Conservation (phyloP, 805 yeast species). For the Limtongia smithiae region DNA sequence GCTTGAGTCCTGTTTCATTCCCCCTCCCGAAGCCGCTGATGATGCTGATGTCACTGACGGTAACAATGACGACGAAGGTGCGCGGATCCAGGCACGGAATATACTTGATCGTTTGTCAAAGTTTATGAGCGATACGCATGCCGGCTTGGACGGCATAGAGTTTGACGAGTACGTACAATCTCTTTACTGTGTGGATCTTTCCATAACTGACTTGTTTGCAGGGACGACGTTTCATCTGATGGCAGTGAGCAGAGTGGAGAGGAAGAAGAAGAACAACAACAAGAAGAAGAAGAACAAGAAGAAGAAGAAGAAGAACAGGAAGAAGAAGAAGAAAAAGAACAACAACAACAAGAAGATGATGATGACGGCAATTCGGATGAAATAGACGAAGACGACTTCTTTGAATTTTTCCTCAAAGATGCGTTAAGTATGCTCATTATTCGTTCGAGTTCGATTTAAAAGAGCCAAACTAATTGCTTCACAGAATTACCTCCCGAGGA, state of each 20-base stretch:
- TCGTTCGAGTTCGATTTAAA: not conserved
- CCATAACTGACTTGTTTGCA: conserved; percentile 1
- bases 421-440: conserved; percentile 40
- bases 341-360: conserved; percentile 18
- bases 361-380: conserved; percentile 18
- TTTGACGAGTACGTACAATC: conserved; percentile 20
- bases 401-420: conserved; percentile 57
- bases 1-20: too few relatives aligned
- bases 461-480: not conserved
- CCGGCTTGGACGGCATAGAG: conserved; percentile 27
- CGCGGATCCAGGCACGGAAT: conserved; percentile 6
- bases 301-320: conserved; percentile 4
- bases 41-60: too few relatives aligned
- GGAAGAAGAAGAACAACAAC: conserved; percentile 29
- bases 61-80: conserved; percentile 9
- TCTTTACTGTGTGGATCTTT: not conserved
- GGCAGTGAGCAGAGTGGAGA: conserved; percentile 1
- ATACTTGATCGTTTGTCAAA: conserved; percentile 14
- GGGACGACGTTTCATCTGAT: conserved; percentile 18
- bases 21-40: too few relatives aligned
- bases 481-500: conserved; percentile 45
- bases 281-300: conserved; percentile 5
- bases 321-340: conserved; percentile 26
- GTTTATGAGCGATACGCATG: conserved; percentile 18
- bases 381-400: conserved; percentile 63